Evolutionary conservation across 2,329 filamentous ascomycete genomes (phyloP), one percentile per base, ranked within the genome.

Genomic region (Verruconis gallopava): DNA sequence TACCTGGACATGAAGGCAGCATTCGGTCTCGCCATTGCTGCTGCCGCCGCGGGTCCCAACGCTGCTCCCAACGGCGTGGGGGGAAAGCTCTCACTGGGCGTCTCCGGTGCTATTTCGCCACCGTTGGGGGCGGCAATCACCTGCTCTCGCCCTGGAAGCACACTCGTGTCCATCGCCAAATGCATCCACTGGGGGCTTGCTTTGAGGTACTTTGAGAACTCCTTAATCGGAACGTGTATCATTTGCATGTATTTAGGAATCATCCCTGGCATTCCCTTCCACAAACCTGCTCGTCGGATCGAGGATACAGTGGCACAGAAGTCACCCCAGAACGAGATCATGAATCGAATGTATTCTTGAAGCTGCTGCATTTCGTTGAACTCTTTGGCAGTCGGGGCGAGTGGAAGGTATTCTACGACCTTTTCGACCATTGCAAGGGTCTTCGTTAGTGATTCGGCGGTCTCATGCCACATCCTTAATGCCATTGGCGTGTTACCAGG

Each of bases 51-150:
- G 4, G 88, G 85, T 1, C 88, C 89, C 4, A 95, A 69, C 1
- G 88, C 88, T 13, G 86, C 88, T 51, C 84, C 91, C 47, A 94
- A 73, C 5, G 89, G 88, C 1, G 88, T 95, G 53, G 91, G 85
- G 5, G 88, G 86, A 5, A 47, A 25, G 19, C 30, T 21, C 20
- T 30, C 40, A n/a, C 25, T 18, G 21, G 38, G 33, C 30, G 20
- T 32, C 25, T 30, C 25, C 25, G n/a, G 9, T 30, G 25, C 6
- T n/a, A 30, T n/a, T 9, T 30, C 25, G 9, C 6, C 25, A 30
- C 25, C 25, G n/a, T 30, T 30, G 9, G 9, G 9, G n/a, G 25
- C 6, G n/a, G 25, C 25, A 30, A 30, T 30, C 9, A 30, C n/a
- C 25, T 30, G 25, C 25, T 30, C 25, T 9, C 25, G 25, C 6